These are phyloP conservation scores for Pterocarpus macrocarpus DNA, from an alignment of 306 rosid genomes.

Conservation along the genomic window DNA sequence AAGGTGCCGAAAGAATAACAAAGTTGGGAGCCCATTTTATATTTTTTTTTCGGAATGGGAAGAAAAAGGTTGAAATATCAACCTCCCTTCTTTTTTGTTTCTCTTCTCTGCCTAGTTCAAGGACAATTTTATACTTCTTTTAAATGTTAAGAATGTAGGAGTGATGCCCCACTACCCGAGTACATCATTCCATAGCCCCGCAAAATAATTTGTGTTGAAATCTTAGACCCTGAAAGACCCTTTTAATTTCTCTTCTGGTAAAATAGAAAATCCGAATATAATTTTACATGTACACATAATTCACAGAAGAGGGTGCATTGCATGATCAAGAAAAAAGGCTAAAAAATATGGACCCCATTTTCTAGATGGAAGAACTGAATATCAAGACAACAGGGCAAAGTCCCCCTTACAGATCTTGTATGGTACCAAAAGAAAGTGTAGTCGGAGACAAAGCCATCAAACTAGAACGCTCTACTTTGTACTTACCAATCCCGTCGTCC, in stretches of 20 bases:
- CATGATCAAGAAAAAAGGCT: not conserved
- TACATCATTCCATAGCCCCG: conserved; percentile 11
- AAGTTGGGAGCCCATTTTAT: conserved; percentile 39
- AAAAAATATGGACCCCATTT: not conserved
- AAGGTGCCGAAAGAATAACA: conserved; percentile 28
- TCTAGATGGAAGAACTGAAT: not conserved
- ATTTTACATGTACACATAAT: not conserved
- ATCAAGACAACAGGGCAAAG: conserved; percentile 19
- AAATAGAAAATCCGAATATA: not conserved
- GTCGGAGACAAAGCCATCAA: too few species aligned
- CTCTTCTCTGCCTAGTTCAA: not conserved
- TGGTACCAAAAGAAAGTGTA: too few species aligned
- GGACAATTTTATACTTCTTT: conserved; percentile 5
- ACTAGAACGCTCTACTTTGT: too few species aligned
- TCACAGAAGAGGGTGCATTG: not conserved
- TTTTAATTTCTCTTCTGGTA: not conserved
- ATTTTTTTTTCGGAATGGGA: conserved; percentile 47
- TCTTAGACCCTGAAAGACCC: not conserved
- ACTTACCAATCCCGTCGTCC: too few species aligned
- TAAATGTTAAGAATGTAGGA: conserved; percentile 14
- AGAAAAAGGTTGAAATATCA: conserved; percentile 43
- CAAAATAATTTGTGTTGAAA: conserved; percentile 34
- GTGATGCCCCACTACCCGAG: not conserved
- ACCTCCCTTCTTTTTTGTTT: not conserved
- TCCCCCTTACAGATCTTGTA: not conserved